A percentile compares a stretch with the other conserved stretches of the same genome.
phyloP scores from a whole-genome alignment of 108 stramenopile species.

The Poteriospumella lacustris region DNA sequence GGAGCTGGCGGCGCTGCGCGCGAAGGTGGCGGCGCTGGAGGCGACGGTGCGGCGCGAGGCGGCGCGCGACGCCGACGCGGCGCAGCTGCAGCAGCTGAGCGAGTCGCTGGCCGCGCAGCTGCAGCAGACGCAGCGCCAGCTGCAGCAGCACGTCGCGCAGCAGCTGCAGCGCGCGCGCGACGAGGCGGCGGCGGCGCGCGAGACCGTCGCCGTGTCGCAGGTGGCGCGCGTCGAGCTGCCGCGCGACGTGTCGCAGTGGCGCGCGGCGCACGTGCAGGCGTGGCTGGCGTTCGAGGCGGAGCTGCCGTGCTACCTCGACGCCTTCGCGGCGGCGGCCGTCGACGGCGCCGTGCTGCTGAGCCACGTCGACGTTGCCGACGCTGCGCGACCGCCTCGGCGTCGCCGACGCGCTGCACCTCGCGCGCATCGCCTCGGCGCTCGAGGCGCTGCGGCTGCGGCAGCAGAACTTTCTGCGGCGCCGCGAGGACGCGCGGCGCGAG shows the following conservation, averaged over 20 bases:
- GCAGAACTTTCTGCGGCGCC: not conserved
- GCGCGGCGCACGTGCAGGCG: not conserved
- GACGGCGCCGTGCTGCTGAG: conserved; percentile 18
- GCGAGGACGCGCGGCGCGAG: not conserved
- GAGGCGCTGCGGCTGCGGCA: not conserved
- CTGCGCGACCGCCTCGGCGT: not conserved
- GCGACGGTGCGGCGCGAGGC: no score
- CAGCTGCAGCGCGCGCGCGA: no score
- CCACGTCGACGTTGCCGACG: not conserved
- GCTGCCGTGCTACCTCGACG: conserved; percentile 1
- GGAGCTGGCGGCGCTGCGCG: no score
- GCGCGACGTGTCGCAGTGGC: not conserved
- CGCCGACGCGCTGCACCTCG: not conserved
- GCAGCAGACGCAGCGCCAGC: no score
- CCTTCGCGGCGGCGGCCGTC: not conserved
- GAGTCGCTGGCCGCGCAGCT: no score
- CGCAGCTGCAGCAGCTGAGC: no score
- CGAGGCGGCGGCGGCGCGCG: no score
- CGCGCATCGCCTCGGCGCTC: not conserved
- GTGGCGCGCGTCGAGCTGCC: not conserved
- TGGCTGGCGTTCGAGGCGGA: conserved; percentile 12
- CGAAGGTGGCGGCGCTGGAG: no score
- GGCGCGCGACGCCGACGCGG: no score
- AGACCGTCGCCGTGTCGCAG: no score
- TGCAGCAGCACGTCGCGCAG: no score